Evolutionary conservation across 495 filamentous ascomycete species (phyloP), one percentile per base, ranked within the genome.

Genomic region (Chaetomium fimeti): DNA sequence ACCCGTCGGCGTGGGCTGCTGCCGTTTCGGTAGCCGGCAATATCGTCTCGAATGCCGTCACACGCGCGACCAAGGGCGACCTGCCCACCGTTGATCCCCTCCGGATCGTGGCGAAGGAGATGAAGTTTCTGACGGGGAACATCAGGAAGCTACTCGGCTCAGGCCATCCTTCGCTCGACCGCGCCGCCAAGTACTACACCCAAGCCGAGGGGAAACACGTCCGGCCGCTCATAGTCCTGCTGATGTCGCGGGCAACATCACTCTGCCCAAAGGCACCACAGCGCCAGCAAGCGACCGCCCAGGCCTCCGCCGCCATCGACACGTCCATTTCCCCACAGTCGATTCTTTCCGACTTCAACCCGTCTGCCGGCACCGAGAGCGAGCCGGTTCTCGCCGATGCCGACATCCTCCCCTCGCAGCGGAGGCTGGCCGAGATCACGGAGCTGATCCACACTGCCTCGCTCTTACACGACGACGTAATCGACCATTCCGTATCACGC

Each of bases 151-250:
- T 97, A 29, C 79, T 97, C 24, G 93, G 93, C 6, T 96, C 93
- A 0, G 92, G 93, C 1, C 93, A 97, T 74, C 95, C 93, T 6
- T 89, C 91, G 22, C 82, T 98, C 47, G 95, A 98, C 71, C 93
- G 89, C 57, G 92, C 95, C 18, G 91, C 95, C 32, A 98, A 98
- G 74, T 98, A 98, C 81, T 98, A 98, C 73, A 96, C 94, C n/a
- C 88, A 90, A 68, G 89, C 89, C 57, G 92, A 97, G 76, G 94
- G 94, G 58, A 98, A 98, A 76, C 95, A 97, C 75, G 89, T 98
- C 67, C 89, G 94, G 66, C 94, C 94, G 4, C 84, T 97, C 73
- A 86, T 98, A 57, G 91, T 98, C 29, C 83, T 98, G 55, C 86
- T 98, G 61, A 97, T 98, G 94, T 93, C 93, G 45, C 86, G 91